Conservation (phyloP, 2,329 filamentous ascomycete genomes). For the Didymella pomorum region DNA sequence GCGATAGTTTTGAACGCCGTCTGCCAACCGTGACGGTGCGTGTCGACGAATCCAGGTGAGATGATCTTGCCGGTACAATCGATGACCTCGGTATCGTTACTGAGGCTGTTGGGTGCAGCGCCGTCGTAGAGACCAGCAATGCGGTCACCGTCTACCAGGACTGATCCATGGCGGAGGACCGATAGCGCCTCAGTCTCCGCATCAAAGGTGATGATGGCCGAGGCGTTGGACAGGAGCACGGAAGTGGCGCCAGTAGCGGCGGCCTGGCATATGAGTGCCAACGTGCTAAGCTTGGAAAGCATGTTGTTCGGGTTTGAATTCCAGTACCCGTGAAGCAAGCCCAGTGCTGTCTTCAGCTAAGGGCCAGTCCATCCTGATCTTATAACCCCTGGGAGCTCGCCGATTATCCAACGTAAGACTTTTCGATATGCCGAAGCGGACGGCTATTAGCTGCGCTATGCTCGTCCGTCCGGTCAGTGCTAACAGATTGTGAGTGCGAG, state of each 20-base stretch:
- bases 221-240: background rate
- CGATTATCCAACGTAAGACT: background rate
- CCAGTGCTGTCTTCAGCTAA: background rate
- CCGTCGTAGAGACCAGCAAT: background rate
- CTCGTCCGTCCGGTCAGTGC: background rate
- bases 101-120: background rate
- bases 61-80: constrained; percentile 55
- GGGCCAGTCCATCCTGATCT: background rate
- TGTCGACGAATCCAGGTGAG: constrained; percentile 65
- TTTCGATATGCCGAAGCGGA: background rate
- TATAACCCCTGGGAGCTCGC: background rate
- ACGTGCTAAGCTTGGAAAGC: background rate
- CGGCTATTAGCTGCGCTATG: background rate
- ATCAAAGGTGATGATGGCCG: background rate
- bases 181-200: background rate
- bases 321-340: background rate
- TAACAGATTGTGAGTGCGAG: background rate
- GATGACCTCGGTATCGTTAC: background rate
- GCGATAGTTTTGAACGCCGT: constrained; percentile 63
- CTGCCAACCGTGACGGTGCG: constrained; percentile 61
- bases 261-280: background rate
- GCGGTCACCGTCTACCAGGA: background rate
- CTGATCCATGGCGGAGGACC: background rate
- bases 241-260: background rate
- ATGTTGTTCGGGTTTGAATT: background rate